A percentile compares a stretch with the other conserved stretches of the same genome.
Evolutionary conservation across 2,329 filamentous ascomycete genomes (phyloP).

Genomic region (Fusarium newnesense): DNA sequence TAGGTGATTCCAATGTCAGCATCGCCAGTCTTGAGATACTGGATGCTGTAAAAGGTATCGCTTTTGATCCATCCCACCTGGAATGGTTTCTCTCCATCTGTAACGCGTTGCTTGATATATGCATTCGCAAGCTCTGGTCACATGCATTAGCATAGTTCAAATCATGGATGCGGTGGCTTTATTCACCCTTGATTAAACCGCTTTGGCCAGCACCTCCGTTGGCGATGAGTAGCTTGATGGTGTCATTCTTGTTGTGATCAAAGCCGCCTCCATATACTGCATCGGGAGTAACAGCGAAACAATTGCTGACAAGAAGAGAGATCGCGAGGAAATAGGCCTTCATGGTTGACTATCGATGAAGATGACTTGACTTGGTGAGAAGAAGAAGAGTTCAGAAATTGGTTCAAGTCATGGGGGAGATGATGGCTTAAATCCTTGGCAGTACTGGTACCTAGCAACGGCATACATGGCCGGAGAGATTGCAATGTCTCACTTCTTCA

Average conservation of each 20-base stretch:
- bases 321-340: not conserved
- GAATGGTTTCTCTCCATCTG: constrained; percentile 46
- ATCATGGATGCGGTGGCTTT: not conserved
- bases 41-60: constrained; percentile 58
- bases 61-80: constrained; percentile 57
- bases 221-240: constrained; percentile 45
- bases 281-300: constrained; percentile 23
- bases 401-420: not conserved
- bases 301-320: not conserved
- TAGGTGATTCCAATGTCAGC: constrained; percentile 60
- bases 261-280: constrained; percentile 39
- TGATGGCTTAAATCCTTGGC: not conserved
- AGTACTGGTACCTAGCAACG: not conserved
- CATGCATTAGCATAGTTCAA: fast-evolving
- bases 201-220: constrained; percentile 53
- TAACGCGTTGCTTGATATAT: constrained; percentile 40
- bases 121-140: constrained; percentile 41
- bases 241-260: constrained; percentile 5
- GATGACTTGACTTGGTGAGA: not conserved
- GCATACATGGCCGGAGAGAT: not conserved
- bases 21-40: constrained; percentile 52
- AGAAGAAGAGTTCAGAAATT: fast-evolving
- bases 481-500: not conserved
- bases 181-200: constrained; percentile 49
- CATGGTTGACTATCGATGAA: not conserved